A percentile compares a stretch with the other conserved stretches of the same genome.
phyloP scores from a whole-genome alignment of 179 eudicot species.

The Corrigiola litoralis region DNA sequence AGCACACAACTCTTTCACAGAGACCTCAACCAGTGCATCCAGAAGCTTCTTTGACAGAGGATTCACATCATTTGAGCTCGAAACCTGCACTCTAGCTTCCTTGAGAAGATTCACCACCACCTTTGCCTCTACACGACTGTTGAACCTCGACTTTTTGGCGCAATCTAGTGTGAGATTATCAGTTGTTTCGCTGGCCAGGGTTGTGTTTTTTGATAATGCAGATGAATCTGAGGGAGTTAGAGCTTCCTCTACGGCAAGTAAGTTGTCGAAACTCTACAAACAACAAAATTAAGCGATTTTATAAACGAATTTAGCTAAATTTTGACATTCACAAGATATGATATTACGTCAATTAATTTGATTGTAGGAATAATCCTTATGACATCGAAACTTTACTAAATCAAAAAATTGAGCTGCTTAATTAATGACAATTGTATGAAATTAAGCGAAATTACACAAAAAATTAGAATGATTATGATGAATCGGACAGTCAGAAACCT shows the following conservation, averaged over 20 bases:
- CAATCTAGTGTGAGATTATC: not conserved
- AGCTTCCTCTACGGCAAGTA: conserved; percentile 10
- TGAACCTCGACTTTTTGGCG: not conserved
- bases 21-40: conserved; percentile 29
- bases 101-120: conserved; percentile 40
- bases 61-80: conserved; percentile 29
- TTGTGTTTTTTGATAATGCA: conserved; percentile 17
- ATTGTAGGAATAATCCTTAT: not conserved
- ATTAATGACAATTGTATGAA: not conserved
- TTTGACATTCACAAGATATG: no score
- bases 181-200: not conserved
- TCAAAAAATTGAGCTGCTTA: not conserved
- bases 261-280: conserved; percentile 15
- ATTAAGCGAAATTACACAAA: not conserved
- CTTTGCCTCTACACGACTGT: conserved; percentile 31
- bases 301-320: not conserved
- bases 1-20: conserved; percentile 33
- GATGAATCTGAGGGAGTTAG: conserved; percentile 18
- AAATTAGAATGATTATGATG: not conserved
- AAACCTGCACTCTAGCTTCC: conserved; percentile 33
- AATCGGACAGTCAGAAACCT: no score
- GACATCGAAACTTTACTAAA: not conserved
- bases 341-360: no score
- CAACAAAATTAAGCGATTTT: not conserved
- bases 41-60: conserved; percentile 40